Percentiles rank a stretch among this genome's conserved stretches.
These are phyloP conservation scores for Gentiana macrophylla DNA, from an alignment of 257 asterid species.

Conservation along the genomic window DNA sequence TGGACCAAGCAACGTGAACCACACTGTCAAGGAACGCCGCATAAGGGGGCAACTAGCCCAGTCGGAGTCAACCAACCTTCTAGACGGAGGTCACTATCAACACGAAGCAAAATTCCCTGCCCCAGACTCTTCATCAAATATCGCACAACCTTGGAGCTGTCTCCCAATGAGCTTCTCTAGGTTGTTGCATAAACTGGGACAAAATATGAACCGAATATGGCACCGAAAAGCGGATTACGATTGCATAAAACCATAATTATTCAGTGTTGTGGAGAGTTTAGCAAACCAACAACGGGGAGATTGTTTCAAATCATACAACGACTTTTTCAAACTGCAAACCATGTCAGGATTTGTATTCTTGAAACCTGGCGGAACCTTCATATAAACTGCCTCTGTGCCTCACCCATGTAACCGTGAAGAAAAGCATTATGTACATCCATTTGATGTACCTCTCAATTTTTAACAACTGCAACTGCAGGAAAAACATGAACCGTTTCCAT, in stretches of 20 bases:
- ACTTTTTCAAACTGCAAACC: too few species aligned
- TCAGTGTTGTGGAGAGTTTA: too few species aligned
- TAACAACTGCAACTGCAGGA: too few species aligned
- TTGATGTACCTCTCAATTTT: too few species aligned
- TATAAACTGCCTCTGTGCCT: too few species aligned
- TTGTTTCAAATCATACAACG: too few species aligned
- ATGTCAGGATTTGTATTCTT: too few species aligned
- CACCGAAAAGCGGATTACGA: not conserved
- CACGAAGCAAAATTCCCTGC: not conserved
- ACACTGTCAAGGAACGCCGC: not conserved
- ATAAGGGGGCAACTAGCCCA: not conserved
- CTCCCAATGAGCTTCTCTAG: not conserved
- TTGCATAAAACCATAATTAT: not conserved
- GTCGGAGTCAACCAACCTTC: not conserved
- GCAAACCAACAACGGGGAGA: too few species aligned
- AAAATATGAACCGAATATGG: not conserved
- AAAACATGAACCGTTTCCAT: too few species aligned
- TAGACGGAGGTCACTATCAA: not conserved
- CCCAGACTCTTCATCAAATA: not conserved
- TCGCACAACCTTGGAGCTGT: not conserved
- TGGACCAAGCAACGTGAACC: not conserved
- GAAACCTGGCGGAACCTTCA: too few species aligned
- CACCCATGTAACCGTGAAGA: too few species aligned
- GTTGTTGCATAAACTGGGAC: not conserved
- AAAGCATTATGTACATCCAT: too few species aligned